Evolutionary conservation across 257 asterid genomes (phyloP), one percentile per base, ranked within the genome.

Genomic region (Leonotis leonurus): DNA sequence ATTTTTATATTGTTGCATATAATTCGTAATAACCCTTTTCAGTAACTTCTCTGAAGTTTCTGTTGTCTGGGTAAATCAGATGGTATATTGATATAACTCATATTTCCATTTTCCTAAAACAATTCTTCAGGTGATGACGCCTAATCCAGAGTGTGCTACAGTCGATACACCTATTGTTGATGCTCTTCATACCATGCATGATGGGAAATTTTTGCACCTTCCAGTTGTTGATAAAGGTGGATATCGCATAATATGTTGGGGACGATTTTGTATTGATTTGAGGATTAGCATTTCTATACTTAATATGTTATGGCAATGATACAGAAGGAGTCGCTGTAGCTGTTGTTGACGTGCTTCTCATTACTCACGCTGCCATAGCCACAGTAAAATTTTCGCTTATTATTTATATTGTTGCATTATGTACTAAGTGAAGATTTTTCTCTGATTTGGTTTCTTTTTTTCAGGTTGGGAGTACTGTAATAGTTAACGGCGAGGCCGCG

Each of bases 161-260:
- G 79, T 88, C 53, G 96, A 87, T 81, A 75, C 96, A 57, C 92
- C 99, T 50, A 87, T 93, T 53, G 89, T 93, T 66, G 96, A 93
- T 75, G 99, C 99, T 54, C 88, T 89, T 76, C 99, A 89, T 75
- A 89, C 85, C 59, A 93, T 93, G 97, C 97, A 87, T 59, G 95
- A 93, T 48, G 96, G 99, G 8, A 83, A 76, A 74, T 93, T 87
- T 62, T 80, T 93, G 70, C 99, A 93, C 83, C 95, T 93, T 68
- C 99, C 99, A 33, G 93, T 93, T 70, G 83, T 89, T 71, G 90
- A 91, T 77, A 83, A 74, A 85, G 98, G 98, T 91, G 62, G 50
- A 64, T 69, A 41, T 30, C 29, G 60, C 16, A 25, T 51, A 8
- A 56, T 17, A 16, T 52, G 70, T 61, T 10, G 51, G 17, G 17